Evolutionary conservation across 108 stramenopile species (phyloP).

Genomic region (Cylindrotheca fusiformis): DNA sequence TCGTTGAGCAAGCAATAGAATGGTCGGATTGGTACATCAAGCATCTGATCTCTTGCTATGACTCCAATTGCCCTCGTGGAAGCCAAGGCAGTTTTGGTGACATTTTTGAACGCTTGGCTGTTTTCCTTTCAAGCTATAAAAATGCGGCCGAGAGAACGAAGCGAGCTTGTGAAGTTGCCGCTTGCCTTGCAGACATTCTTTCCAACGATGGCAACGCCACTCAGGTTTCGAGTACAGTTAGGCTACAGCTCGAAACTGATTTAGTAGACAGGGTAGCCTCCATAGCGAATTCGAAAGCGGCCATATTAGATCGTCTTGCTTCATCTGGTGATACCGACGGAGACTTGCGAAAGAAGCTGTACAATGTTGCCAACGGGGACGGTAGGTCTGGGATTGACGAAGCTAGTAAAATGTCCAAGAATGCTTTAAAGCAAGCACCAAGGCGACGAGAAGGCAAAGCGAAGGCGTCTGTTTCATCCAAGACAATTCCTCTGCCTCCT

Average conservation of each 20-base stretch:
- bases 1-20: constrained; percentile 45
- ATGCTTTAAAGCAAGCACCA: not conserved
- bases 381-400: not conserved
- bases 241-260: constrained; percentile 59
- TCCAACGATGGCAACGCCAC: constrained; percentile 1
- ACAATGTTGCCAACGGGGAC: not conserved
- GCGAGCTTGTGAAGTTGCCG: constrained; percentile 40
- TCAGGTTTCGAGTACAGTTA: constrained; percentile 22
- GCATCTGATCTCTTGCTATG: constrained; percentile 42
- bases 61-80: constrained; percentile 24
- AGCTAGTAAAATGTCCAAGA: not conserved
- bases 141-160: constrained; percentile 57
- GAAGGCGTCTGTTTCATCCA: too few species aligned
- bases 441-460: too few species aligned
- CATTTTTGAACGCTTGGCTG: constrained; percentile 57
- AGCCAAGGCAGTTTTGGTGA: constrained; percentile 34
- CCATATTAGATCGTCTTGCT: not conserved
- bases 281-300: not conserved
- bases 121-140: constrained; percentile 51
- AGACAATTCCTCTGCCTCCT: not conserved
- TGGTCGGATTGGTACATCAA: constrained; percentile 76
- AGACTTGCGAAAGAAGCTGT: constrained; percentile 13
- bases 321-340: not conserved
- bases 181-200: constrained; percentile 40
- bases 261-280: too few species aligned